Base-by-base conservation (phyloP, 179 eudicot genomes). In the Pouteria campechiana region DNA sequence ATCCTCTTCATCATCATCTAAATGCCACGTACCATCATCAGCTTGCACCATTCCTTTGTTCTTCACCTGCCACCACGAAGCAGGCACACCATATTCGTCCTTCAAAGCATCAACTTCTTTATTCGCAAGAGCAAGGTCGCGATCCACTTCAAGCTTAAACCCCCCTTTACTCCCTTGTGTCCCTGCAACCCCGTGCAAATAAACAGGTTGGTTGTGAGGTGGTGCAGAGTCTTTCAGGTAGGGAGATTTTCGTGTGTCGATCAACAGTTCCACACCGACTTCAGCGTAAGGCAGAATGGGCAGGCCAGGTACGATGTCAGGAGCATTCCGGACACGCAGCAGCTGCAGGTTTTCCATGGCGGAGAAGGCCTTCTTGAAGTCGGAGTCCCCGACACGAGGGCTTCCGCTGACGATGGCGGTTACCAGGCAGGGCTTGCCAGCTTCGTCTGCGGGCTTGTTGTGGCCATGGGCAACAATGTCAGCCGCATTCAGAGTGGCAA, bases 101-200 rank as follows among this genome's bases (percentile, higher is more conserved):
- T 69, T 73, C 44, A 81, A 33, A 17, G 17, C 37, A 64, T 67
- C 74, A 15, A 44, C 0, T 19, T 9, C 5, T 31, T 71, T 61
- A 25, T 74, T 70, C 32, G 64, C 64, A 5, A 78, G 55, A 6
- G 78, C 71, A 17, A 83, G 51, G 43, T 80, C 83, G 6, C 89
- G 65, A 27, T 60, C 44, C 16, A 73, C 66, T 20, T 59, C 84
- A 55, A 85, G 52, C 38, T 71, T 64, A 38, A 85, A 85, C 47
- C 61, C 84, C 22, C 67, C 69, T 19, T 48, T 63, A 4, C 22
- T 41, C n/a, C 70, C 84, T 6, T 72, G 73, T 20, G 71, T 54
- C n/a, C 95, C 95, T 0, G 93, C 95, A 8, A 86, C 75, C 8
- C 93, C 96, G 47, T 86, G 96, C 64, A 86, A 1, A 22, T 83